Percentiles rank a stretch among this genome's conserved stretches.
phyloP scores from a whole-genome alignment of 441 rosid species.

The Arabidopsis lyrata region DNA sequence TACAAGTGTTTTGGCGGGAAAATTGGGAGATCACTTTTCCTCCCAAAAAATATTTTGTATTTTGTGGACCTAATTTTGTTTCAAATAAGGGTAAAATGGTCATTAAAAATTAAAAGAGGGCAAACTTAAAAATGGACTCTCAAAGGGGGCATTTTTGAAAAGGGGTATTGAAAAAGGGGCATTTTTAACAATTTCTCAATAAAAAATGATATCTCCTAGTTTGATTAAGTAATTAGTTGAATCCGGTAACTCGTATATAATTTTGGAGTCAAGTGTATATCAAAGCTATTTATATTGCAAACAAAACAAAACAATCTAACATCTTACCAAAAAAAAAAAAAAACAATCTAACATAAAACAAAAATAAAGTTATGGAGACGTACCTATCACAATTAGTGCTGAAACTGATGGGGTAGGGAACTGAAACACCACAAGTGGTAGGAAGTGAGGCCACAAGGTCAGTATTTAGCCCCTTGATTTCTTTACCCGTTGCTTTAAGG shows the following conservation, averaged over 20 bases:
- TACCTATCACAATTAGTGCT: conserved; percentile 55
- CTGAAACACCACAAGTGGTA: conserved; percentile 49
- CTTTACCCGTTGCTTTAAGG: conserved; percentile 40
- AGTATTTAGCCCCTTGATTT: conserved; percentile 23
- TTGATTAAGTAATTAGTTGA: background rate
- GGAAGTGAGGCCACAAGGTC: conserved; percentile 52
- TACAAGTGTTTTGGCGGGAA: too few relatives aligned
- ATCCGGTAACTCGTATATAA: background rate
- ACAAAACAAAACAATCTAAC: background rate
- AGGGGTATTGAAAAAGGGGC: too few relatives aligned
- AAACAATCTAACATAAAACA: background rate
- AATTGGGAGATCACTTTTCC: too few relatives aligned
- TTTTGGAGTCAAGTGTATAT: background rate
- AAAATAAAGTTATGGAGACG: conserved; percentile 12
- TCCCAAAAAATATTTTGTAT: too few relatives aligned
- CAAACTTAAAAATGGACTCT: too few relatives aligned
- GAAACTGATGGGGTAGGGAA: conserved; percentile 61
- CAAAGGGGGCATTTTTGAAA: too few relatives aligned
- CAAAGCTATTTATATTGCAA: background rate
- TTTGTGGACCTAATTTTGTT: too few relatives aligned
- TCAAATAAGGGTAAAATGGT: too few relatives aligned
- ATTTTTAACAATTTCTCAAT: too few relatives aligned
- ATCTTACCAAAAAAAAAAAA: too few relatives aligned
- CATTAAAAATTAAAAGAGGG: too few relatives aligned
- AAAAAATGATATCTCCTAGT: background rate